Evolutionary conservation across 352 stramenopile species (phyloP), one percentile per base, ranked within the genome.

Genomic region (Globisporangium camurandrum): DNA sequence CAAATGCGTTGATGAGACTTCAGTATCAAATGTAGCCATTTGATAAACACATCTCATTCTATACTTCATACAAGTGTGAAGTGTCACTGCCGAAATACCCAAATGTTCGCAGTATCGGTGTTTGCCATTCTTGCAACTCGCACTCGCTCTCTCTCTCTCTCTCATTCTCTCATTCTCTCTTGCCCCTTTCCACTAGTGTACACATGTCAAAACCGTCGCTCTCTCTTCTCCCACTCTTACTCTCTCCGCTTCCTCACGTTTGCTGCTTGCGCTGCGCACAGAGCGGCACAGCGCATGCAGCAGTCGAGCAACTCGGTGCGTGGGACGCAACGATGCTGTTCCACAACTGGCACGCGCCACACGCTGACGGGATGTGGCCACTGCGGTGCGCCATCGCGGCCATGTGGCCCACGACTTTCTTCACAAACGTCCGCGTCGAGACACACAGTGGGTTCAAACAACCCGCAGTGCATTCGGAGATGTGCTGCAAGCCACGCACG

Each of bases 261-360:
- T 51, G 16, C 33, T 51, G 54, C 19, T 45, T 54, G 44, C 54
- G 53, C 17, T 51, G 26, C 33, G 51, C 30, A 37, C 72, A 84
- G 16, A 74, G 63, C n/a, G 69, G 72, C 26, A 84, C 62, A 22
- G 55, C 43, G 47, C 72, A 84, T 14, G 41, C 19, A 17, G 23
- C 10, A 0, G 31, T 34, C 2, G 31, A 28, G 55, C 72, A 84
- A 8, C 46, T 59, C 8, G 49, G 44, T 3, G 45, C 43, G 44
- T 84, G 72, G 3, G 60, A 61, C 6, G 54, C 30, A 24, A 80
- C 52, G 49, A 84, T 80, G 26, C 55, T 48, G 3, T 36, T 45
- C 72, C 72, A 84, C n/a, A 84, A 63, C 51, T 84, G 70, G 44
- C 72, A 84, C n/a, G 72, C 72, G 38, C 69, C 69, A 42, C 72